Base-by-base conservation (phyloP, 495 filamentous ascomycete genomes). In the Aspergillus homomorphus region DNA sequence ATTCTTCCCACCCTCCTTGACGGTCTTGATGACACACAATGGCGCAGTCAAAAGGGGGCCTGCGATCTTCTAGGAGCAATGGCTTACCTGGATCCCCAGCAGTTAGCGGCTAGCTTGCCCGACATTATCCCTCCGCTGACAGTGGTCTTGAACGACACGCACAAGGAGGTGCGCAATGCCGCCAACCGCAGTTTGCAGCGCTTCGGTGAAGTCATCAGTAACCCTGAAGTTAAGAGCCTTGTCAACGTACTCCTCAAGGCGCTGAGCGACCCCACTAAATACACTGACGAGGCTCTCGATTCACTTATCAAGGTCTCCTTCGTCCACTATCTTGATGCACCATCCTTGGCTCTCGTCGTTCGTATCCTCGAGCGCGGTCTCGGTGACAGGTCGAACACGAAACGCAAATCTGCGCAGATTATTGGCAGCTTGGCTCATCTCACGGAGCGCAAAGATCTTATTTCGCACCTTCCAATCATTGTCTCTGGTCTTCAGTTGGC, bases 171-270 rank as follows among this genome's bases (percentile, higher is more conserved):
- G 14, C 83, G 94, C 57, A 75, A 81, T 22, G 91, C 92, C 10
- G 94, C 95, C 4, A 98, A 98, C 70, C 86, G 93, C 63, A 96
- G 90, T 74, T 81, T 98, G 69, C 92, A 98, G 76, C 87, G 94
- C 20, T 98, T 98, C 73, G 94, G 94, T 50, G 94, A 98, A 62
- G 95, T 98, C 58, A 98, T 98, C 73, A 94, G 84, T 75, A 98
- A 98, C 70, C 94, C 94, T 12, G 94, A 98, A 70, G 89, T 98
- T 63, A 96, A 96, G 80, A 81, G 85, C 59, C 75, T 96, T 28
- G 94, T 97, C 54, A 84, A 87, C 59, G 89, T 97, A 42, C 80
- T 98, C 8, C 85, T 98, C 56, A 98, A 98, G 75, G 95, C 94
- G 45, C 82, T 98, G 54, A 97, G 93, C 66, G 94, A 98, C 68